Conservation (phyloP, 2,329 filamentous ascomycete genomes). For the Westerdykella sp. region DNA sequence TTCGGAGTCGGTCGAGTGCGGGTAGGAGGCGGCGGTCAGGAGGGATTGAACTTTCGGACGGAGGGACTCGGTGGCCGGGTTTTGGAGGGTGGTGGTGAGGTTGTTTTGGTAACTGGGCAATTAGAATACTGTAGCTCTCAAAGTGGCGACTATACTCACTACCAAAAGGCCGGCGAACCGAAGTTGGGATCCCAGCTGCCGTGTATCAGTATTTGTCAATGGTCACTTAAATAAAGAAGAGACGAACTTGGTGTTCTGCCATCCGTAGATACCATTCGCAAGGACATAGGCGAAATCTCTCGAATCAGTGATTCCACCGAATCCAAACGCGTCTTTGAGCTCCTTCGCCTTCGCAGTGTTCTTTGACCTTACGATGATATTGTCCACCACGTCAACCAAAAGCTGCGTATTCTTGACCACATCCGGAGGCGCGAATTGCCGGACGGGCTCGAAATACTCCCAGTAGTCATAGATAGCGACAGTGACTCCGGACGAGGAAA, state of each 20-base stretch:
- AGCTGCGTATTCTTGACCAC: constrained; percentile 62
- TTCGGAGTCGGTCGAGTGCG: constrained; percentile 39
- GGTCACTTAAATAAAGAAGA: neutral
- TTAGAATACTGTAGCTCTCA: neutral
- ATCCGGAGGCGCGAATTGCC: constrained; percentile 50
- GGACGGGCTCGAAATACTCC: constrained; percentile 55
- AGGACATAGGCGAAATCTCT: constrained; percentile 51
- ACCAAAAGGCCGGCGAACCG: constrained; percentile 44
- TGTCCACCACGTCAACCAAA: constrained; percentile 53
- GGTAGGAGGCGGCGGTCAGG: constrained; percentile 46
- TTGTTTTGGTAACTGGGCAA: constrained; percentile 46
- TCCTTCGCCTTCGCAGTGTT: constrained; percentile 37
- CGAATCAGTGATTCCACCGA: constrained; percentile 44
- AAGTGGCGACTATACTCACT: constrained; percentile 23
- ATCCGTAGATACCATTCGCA: constrained; percentile 41
- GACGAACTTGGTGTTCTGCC: constrained; percentile 43
- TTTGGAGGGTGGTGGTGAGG: constrained; percentile 46
- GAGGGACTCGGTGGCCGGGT: constrained; percentile 35
- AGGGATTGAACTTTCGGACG: constrained; percentile 40
- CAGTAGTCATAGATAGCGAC: constrained; percentile 74
- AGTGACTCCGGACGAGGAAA: constrained; percentile 74
- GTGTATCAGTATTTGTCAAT: neutral
- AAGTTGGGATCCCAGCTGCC: constrained; percentile 56
- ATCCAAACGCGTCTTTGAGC: constrained; percentile 51
- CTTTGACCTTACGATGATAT: constrained; percentile 48